These are phyloP conservation scores for Casuarina equisetifolia DNA, from an alignment of 306 rosid genomes.

Conservation along the genomic window DNA sequence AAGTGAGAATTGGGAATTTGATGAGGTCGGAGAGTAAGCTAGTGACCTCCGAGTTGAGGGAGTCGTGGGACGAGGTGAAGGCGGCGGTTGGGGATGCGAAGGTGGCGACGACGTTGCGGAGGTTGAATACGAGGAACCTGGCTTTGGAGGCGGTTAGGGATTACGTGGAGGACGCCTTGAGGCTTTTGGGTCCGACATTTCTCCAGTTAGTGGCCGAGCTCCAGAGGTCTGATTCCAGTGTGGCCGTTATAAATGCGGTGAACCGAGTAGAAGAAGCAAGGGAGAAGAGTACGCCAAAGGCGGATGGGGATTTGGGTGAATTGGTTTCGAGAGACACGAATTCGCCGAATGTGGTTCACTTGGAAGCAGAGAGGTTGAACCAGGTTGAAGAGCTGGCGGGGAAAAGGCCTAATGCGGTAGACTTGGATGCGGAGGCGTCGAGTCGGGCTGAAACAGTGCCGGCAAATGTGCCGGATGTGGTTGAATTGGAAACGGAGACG, in stretches of 20 bases:
- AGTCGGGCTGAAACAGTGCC: neutral
- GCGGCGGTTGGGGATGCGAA: slow-evolving; percentile 50
- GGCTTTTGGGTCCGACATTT: slow-evolving; percentile 51
- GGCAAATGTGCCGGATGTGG: neutral
- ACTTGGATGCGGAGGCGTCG: neutral
- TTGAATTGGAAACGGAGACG: neutral
- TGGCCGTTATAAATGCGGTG: neutral
- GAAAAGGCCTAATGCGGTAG: neutral
- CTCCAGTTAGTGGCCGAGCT: slow-evolving; percentile 31
- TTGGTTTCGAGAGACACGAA: neutral
- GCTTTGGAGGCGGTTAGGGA: slow-evolving; percentile 44
- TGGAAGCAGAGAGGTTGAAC: slow-evolving; percentile 3
- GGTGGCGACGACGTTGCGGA: slow-evolving; percentile 42
- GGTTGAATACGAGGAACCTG: slow-evolving; percentile 45
- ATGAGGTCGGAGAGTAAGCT: slow-evolving; percentile 27
- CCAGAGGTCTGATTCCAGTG: neutral
- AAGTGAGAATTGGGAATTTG: slow-evolving; percentile 40
- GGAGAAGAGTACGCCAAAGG: neutral
- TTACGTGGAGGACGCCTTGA: slow-evolving; percentile 64
- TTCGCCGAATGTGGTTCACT: neutral
- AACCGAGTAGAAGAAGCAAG: too few relatives aligned
- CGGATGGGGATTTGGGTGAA: slow-evolving; percentile 14
- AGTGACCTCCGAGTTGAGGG: slow-evolving; percentile 40
- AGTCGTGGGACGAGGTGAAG: slow-evolving; percentile 53
- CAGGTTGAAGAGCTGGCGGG: neutral